Base-by-base conservation (phyloP, 179 eudicot genomes). In the Beta corolliflora region DNA sequence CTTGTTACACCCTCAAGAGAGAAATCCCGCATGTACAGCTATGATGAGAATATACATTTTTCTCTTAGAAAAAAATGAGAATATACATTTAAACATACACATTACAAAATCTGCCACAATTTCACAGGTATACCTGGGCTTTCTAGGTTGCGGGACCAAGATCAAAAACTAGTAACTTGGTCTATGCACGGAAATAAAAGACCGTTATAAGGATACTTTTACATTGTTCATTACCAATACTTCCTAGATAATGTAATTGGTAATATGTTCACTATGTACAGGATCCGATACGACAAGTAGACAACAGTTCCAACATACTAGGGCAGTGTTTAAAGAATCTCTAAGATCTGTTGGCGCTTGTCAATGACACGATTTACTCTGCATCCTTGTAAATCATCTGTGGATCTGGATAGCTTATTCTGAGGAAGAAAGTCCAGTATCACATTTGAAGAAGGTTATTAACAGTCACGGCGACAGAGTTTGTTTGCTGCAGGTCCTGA, bases 361-460 rank as follows among this genome's bases (percentile, higher is more conserved):
- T 71, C 15, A 31, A 41, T 66, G 65, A 60, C 19, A 36, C 23
- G 15, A 31, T 50, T 44, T 71, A 45, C 73, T 23, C n/a, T 59
- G 31, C 55, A 7, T 48, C 53, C 11, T 45, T 60, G 3, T 23
- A 68, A 56, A 53, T 60, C 44, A 10, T 53, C 74, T 5, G 52
- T 46, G 69, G 77, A 45, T 45, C 77, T 46, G 63, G 78, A 77
- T 54, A 70, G 80, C 66, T 82, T 71, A 75, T 75, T 64, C 54
- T 50, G 78, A 71, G 63, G 60, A 66, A 76, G 77, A 53, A 36
- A 78, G 67, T 69, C 78, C 76, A 59, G 70, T 63, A 77, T 96
- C 89, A 93, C 95, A 93, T 90, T 84, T 94, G 99, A 85, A 97
- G 96, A 84, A 97, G 98, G 90, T 97, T 97, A 91, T 97, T 97